Conservation (phyloP, 768 basidiomycete genomes). For the Scleroderma bovista region DNA sequence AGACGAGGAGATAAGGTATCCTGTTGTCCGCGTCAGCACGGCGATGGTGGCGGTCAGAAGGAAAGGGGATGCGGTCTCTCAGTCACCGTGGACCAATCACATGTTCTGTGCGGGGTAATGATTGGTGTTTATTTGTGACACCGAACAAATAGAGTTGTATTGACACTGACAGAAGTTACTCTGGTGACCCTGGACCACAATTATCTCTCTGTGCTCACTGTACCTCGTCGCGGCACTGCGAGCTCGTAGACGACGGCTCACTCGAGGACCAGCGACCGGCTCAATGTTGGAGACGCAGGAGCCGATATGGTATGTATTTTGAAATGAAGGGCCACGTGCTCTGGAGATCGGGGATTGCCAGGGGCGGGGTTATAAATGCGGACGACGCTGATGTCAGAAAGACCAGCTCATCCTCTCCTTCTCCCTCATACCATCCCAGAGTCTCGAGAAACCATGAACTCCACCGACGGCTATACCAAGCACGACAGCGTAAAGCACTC, state of each 20-base stretch:
- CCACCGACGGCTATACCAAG: not conserved
- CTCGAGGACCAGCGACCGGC: too few relatives aligned
- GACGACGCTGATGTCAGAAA: conserved; percentile 4
- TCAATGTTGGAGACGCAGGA: too few relatives aligned
- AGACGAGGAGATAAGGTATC: too few relatives aligned
- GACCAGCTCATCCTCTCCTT: not conserved
- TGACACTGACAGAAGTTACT: not conserved
- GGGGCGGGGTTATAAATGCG: conserved; percentile 10
- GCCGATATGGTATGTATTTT: too few relatives aligned
- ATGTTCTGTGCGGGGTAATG: not conserved
- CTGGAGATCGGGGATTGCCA: conserved; percentile 8
- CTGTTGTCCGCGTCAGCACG: too few relatives aligned
- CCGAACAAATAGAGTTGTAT: not conserved
- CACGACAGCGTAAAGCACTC: conserved; percentile 43
- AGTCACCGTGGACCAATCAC: too few relatives aligned
- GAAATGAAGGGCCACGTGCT: conserved; percentile 13
- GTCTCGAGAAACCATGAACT: conserved; percentile 12
- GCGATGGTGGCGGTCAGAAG: too few relatives aligned
- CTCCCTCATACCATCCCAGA: conserved; percentile 2
- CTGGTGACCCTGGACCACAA: not conserved
- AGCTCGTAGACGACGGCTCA: too few relatives aligned
- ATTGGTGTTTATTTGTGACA: not conserved
- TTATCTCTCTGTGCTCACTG: not conserved
- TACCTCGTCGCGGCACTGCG: not conserved
- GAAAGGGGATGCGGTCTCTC: too few relatives aligned